Evolutionary conservation across 2,329 filamentous ascomycete species (phyloP).

Genomic region (Diaporthe vaccinii): DNA sequence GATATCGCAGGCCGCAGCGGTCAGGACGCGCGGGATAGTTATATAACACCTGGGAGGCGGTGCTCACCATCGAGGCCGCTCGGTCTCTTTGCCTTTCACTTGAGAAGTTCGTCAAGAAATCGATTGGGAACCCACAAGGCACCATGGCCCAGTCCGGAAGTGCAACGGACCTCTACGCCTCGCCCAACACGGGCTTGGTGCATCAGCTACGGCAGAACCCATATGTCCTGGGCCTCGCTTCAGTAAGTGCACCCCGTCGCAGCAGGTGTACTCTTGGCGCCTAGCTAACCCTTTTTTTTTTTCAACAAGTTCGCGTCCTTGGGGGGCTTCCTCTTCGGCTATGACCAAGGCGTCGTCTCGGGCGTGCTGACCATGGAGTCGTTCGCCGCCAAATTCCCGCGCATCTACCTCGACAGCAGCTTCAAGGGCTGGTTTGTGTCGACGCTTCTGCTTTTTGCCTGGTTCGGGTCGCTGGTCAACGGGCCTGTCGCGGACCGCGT

Average conservation of each 20-base stretch:
- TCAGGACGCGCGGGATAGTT: background rate
- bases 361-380: conserved; percentile 62
- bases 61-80: background rate
- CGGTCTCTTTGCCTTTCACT: background rate
- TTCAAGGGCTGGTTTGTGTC: conserved; percentile 69
- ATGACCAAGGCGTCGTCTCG: conserved; percentile 64
- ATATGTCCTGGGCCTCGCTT: conserved; percentile 59
- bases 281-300: background rate
- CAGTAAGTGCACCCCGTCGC: conserved; percentile 47
- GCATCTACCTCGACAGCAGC: conserved; percentile 57
- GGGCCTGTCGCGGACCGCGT: conserved; percentile 55
- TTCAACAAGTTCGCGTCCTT: conserved; percentile 50
- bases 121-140: background rate
- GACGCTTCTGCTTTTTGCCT: conserved; percentile 61
- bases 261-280: background rate
- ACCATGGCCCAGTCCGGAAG: conserved; percentile 17
- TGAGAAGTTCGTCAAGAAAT: background rate
- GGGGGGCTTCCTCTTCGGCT: conserved; percentile 61
- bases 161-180: conserved; percentile 13
- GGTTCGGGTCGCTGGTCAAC: conserved; percentile 62
- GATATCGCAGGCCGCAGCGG: conserved; percentile 15
- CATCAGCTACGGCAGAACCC: conserved; percentile 54
- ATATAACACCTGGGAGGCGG: conserved; percentile 4
- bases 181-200: conserved; percentile 45
- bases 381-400: conserved; percentile 51